Evolutionary conservation across 2,329 filamentous ascomycete species (phyloP), one percentile per base, ranked within the genome.

Genomic region (Fusarium equiseti): DNA sequence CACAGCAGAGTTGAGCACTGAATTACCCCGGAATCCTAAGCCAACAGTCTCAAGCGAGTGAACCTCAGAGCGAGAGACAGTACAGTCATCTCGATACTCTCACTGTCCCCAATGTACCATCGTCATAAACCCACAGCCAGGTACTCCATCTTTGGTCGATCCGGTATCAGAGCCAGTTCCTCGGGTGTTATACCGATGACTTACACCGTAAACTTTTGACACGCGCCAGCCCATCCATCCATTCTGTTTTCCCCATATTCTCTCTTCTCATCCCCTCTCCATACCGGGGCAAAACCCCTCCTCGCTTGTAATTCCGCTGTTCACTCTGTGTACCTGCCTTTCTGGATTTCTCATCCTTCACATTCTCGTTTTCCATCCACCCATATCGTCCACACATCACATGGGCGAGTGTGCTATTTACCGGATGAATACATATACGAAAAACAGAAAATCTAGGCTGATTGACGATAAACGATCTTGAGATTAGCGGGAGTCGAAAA

Each of bases 111-210:
- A 52, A 53, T 68, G 60, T 57, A 49, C 52, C 54, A 69, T 68
- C 64, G 55, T 68, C 66, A 69, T 67, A 49, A 67, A 51, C 35
- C 63, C 68, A 63, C 63, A 56, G 59, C 51, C 52, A 20, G 18
- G 32, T 40, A 45, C 58, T 56, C 67, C 49, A 68, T 63, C 67
- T 51, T 52, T 57, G 40, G 62, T 59, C 64, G 66, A 71, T 73
- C 70, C 59, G 59, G 72, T 71, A 60, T 61, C 73, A 69, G 71
- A 62, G 63, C 71, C 73, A 72, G 71, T 59, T 73, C 62, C 65
- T 73, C 63, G 72, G 69, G 70, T 65, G 58, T 61, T 49, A 62
- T 46, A 59, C 61, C 59, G 63, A 45, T 49, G 51, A 64, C 66
- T 59, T 66, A 63, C 40, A 59, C 54, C 52, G 49, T 42, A 62